A percentile compares a stretch with the other conserved stretches of the same genome.
Conservation (phyloP, 441 rosid species). For the Cnidoscolus chayamansa region DNA sequence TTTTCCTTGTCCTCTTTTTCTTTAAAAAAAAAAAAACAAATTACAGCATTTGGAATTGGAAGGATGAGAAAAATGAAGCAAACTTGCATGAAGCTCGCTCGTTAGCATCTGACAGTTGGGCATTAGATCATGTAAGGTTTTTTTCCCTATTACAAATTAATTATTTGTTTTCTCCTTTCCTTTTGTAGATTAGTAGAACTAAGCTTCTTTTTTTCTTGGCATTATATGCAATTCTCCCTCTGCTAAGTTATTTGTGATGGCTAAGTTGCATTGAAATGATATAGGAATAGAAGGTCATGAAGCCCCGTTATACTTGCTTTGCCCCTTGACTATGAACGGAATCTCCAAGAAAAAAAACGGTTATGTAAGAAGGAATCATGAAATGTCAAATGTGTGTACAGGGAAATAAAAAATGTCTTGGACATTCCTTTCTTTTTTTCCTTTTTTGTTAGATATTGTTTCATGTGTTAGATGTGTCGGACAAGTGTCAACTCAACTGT, state of each 20-base stretch:
- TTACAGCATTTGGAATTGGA: conserved; percentile 79
- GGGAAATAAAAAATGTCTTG: no score
- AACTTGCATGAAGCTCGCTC: conserved; percentile 76
- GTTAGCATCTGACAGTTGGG: conserved; percentile 75
- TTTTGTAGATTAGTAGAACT: background rate
- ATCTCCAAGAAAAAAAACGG: background rate
- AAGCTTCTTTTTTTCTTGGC: background rate
- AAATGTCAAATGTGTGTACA: no score
- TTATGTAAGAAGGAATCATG: no score
- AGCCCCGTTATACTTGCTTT: background rate
- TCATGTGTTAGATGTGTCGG: no score
- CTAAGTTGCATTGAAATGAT: background rate
- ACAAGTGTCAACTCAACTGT: no score
- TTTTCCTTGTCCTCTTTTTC: background rate
- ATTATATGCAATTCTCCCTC: background rate
- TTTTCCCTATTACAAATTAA: background rate
- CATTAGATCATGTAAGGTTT: conserved; percentile 55
- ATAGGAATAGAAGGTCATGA: background rate
- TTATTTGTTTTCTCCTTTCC: background rate
- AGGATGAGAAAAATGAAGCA: conserved; percentile 51
- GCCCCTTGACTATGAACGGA: background rate
- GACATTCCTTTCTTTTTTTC: no score
- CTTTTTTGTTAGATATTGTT: no score
- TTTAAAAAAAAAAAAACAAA: background rate
- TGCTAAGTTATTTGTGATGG: background rate